Evolutionary conservation across 1,139 yeast species (phyloP).

Genomic region (Diutina sp.): DNA sequence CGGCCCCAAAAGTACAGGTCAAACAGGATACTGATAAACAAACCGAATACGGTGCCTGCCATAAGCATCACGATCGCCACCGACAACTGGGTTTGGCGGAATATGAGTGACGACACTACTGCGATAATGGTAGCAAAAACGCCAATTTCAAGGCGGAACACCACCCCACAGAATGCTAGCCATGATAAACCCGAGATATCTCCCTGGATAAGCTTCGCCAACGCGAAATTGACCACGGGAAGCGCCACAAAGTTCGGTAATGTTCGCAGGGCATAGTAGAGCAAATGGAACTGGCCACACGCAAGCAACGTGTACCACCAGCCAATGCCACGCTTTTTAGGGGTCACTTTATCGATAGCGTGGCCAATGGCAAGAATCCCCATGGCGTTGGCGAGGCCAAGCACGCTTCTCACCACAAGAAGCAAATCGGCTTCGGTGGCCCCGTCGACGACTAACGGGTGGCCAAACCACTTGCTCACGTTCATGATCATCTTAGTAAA

Average conservation of each 20-base stretch:
- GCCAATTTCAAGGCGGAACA: slow-evolving; percentile 65
- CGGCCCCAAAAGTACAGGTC: slow-evolving; percentile 75
- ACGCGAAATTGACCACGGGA: slow-evolving; percentile 53
- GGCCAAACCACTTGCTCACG: slow-evolving; percentile 9
- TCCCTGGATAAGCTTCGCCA: slow-evolving; percentile 39
- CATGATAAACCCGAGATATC: slow-evolving; percentile 41
- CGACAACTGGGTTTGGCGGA: slow-evolving; percentile 30
- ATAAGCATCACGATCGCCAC: slow-evolving; percentile 25
- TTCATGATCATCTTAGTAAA: slow-evolving; percentile 21
- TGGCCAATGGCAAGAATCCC: slow-evolving; percentile 16
- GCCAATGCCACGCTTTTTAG: slow-evolving; percentile 19
- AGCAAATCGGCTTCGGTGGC: slow-evolving; percentile 32
- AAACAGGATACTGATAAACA: slow-evolving; percentile 30
- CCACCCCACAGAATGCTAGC: slow-evolving; percentile 50
- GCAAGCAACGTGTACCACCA: slow-evolving; percentile 49
- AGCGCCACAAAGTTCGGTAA: slow-evolving; percentile 80
- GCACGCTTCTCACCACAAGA: slow-evolving; percentile 32
- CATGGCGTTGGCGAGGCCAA: slow-evolving; percentile 38
- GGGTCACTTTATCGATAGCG: slow-evolving; percentile 15
- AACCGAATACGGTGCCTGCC: slow-evolving; percentile 47
- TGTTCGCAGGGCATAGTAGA: slow-evolving; percentile 68
- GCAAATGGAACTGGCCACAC: slow-evolving; percentile 63
- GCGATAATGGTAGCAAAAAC: slow-evolving; percentile 37
- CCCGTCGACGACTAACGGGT: slow-evolving; percentile 11
- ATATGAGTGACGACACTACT: slow-evolving; percentile 27